A percentile compares a stretch with the other conserved stretches of the same genome.
Conservation (phyloP, 1,284 basidiomycete genomes). For the Tremellales sp. region DNA sequence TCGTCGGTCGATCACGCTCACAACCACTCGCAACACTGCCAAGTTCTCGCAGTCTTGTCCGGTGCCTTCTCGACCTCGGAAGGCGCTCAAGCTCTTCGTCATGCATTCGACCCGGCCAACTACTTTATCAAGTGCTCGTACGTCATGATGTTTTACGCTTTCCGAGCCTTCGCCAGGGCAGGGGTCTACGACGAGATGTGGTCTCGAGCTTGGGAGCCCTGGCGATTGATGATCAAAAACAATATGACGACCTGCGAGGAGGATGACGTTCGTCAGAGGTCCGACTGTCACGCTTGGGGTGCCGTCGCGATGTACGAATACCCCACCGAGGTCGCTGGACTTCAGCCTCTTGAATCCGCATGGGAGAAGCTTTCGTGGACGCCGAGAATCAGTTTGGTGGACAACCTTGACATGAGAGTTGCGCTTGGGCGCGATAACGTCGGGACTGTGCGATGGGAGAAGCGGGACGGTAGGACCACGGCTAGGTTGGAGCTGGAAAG, state of each 20-base stretch:
- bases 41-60: constrained; percentile 26
- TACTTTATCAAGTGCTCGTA: constrained; percentile 22
- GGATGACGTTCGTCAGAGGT: constrained; percentile 28
- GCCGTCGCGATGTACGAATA: constrained; percentile 26
- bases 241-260: constrained; percentile 32
- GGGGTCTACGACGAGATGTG: constrained; percentile 19
- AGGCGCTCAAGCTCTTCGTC: constrained; percentile 8
- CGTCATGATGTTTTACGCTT: constrained; percentile 30
- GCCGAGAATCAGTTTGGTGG: too few species aligned
- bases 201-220: constrained; percentile 9
- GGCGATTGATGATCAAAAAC: constrained; percentile 22
- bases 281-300: constrained; percentile 35
- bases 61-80: constrained; percentile 6
- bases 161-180: constrained; percentile 23
- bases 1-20: constrained; percentile 9
- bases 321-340: constrained; percentile 23
- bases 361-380: neutral
- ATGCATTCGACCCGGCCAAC: constrained; percentile 6
- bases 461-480: too few species aligned
- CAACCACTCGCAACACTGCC: constrained; percentile 25
- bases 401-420: too few species aligned
- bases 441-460: too few species aligned
- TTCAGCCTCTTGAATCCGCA: constrained; percentile 10
- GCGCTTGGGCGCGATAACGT: too few species aligned
- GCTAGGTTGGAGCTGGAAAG: too few species aligned